A percentile compares a stretch with the other conserved stretches of the same genome.
Evolutionary conservation across 2,329 filamentous ascomycete genomes (phyloP).

Genomic region (Cephalotrichum gorgonifer): DNA sequence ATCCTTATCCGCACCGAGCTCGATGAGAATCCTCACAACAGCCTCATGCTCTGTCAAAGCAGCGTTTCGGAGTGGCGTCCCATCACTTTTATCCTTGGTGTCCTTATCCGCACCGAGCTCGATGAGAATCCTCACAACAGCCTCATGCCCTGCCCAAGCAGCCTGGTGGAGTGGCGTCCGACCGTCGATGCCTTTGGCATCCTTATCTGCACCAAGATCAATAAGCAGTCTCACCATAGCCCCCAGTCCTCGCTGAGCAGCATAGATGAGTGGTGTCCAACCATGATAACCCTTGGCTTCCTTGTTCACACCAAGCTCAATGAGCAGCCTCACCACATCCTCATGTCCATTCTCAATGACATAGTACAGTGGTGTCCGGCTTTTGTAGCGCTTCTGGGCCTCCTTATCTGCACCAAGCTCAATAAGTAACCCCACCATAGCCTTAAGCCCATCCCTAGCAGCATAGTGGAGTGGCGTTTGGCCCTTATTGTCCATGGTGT

Average conservation of each 20-base stretch:
- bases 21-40: no score
- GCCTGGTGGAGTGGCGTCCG: neutral
- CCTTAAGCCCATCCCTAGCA: neutral
- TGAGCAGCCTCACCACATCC: neutral
- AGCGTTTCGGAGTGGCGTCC: no score
- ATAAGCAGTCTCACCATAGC: neutral
- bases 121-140: no score
- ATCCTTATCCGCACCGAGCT: neutral
- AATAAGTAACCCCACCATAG: neutral
- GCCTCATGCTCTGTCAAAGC: no score
- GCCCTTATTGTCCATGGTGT: neutral
- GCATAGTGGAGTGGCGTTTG: neutral
- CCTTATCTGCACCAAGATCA: neutral
- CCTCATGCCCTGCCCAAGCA: neutral
- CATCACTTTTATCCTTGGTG: no score
- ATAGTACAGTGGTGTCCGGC: conserved; percentile 16
- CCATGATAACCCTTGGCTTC: neutral
- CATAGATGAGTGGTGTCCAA: conserved; percentile 7
- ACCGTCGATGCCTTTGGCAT: neutral
- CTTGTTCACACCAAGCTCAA: neutral
- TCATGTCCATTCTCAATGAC: conserved; percentile 1
- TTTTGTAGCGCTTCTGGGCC: no score
- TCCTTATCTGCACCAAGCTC: no score
- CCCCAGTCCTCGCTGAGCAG: conserved; percentile 4
- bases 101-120: neutral